Conservation (phyloP, 169 alveolate genomes). For the Eimeria maxima region DNA sequence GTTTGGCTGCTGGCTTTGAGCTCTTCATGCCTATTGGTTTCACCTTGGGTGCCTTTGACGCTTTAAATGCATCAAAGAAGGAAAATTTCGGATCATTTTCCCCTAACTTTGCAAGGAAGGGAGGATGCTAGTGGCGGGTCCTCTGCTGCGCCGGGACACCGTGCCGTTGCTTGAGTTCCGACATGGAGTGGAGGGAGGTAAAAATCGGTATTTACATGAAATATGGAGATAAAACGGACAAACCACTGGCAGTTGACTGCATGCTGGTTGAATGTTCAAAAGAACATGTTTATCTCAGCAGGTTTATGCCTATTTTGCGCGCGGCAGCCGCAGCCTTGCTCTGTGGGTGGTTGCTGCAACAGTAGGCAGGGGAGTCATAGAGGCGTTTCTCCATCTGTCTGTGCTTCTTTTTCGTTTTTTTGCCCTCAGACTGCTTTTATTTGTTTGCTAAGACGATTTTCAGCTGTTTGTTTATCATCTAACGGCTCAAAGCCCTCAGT, state of each 20-base stretch:
- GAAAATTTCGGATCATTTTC: not conserved
- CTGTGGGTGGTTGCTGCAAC: conserved; percentile 30
- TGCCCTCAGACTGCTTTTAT: not conserved
- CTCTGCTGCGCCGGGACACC: conserved; percentile 33
- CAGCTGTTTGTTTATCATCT: not conserved
- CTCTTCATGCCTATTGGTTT: not conserved
- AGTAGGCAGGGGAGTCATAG: not conserved
- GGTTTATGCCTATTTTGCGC: conserved; percentile 40
- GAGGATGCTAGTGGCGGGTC: not conserved
- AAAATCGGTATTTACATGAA: not conserved
- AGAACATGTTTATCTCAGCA: not conserved
- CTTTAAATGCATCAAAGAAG: not conserved
- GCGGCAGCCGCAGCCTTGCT: conserved; percentile 63
- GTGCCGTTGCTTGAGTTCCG: not conserved
- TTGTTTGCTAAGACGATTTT: conserved; percentile 44
- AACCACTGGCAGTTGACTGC: not conserved
- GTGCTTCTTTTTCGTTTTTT: conserved; percentile 1
- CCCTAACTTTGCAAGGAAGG: not conserved
- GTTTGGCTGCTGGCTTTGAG: not conserved
- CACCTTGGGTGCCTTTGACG: not conserved
- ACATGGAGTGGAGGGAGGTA: not conserved
- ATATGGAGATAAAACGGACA: not conserved
- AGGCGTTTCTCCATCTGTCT: not conserved
- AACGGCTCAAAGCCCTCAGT: not conserved
- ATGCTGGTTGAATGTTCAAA: not conserved